phyloP scores from a whole-genome alignment of 2,329 filamentous ascomycete species.

The Fusarium phyllophilum region DNA sequence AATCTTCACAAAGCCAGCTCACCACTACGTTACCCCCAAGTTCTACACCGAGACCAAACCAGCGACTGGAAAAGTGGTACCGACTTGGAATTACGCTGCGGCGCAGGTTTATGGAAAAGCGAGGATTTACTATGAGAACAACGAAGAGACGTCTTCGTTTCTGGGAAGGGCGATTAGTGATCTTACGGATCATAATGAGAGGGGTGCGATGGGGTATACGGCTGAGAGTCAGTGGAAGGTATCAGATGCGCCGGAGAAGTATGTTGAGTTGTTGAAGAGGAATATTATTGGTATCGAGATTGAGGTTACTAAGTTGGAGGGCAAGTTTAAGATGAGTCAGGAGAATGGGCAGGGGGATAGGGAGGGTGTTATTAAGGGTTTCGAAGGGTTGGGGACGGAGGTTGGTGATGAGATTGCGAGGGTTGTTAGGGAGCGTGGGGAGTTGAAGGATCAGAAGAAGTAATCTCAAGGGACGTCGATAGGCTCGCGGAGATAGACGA shows the following conservation, averaged over 20 bases:
- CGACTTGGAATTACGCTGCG: slow-evolving; percentile 77
- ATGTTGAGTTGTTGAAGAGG: slow-evolving; percentile 66
- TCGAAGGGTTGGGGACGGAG: slow-evolving; percentile 50
- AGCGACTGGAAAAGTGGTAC: slow-evolving; percentile 71
- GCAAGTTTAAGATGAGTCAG: slow-evolving; percentile 75
- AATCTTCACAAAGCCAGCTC: slow-evolving; percentile 66
- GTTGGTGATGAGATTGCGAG: slow-evolving; percentile 43
- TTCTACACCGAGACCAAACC: slow-evolving; percentile 76
- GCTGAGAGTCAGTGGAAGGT: slow-evolving; percentile 61
- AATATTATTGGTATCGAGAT: slow-evolving; percentile 71
- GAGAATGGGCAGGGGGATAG: slow-evolving; percentile 63
- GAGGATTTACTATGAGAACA: slow-evolving; percentile 61
- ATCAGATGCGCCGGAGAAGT: slow-evolving; percentile 63
- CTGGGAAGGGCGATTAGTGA: slow-evolving; percentile 62
- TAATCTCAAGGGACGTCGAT: neutral
- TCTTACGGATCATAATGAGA: slow-evolving; percentile 62
- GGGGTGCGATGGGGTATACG: slow-evolving; percentile 64
- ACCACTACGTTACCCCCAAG: slow-evolving; percentile 75
- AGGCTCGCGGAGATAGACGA: too few relatives aligned
- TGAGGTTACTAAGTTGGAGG: slow-evolving; percentile 61
- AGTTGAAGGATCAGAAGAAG: slow-evolving; percentile 7
- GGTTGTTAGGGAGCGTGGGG: slow-evolving; percentile 41
- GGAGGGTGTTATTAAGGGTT: slow-evolving; percentile 66
- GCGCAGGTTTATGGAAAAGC: slow-evolving; percentile 71
- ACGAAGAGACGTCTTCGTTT: slow-evolving; percentile 54